These are phyloP conservation scores for Diaporthe australafricana DNA, from an alignment of 2,329 filamentous ascomycete species.

Conservation along the genomic window DNA sequence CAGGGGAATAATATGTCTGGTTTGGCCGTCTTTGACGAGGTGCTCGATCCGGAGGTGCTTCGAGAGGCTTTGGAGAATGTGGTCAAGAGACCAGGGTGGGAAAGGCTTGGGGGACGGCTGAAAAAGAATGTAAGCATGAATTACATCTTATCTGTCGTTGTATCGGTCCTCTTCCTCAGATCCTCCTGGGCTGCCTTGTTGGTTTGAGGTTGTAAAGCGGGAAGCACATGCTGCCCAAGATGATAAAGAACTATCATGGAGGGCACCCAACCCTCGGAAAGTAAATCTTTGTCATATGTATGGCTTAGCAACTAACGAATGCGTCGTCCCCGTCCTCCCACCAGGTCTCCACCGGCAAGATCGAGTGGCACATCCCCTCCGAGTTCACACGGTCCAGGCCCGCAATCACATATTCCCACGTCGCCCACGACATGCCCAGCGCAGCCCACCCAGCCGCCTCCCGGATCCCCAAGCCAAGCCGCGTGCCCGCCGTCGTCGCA, in stretches of 20 bases:
- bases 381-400: constrained; percentile 49
- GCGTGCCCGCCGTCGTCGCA: constrained; percentile 42
- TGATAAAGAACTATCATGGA: not conserved
- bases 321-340: no score
- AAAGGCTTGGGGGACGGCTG: not conserved
- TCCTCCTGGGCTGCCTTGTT: no score
- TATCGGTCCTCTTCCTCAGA: not conserved
- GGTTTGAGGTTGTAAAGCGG: not conserved
- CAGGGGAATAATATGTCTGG: not conserved
- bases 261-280: not conserved
- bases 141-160: not conserved
- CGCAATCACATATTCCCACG: constrained; percentile 49
- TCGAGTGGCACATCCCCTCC: constrained; percentile 56
- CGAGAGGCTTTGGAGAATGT: not conserved
- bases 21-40: not conserved
- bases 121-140: not conserved
- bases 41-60: not conserved
- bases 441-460: constrained; percentile 50
- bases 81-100: not conserved
- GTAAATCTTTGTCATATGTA: not conserved
- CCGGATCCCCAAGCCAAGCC: constrained; percentile 43
- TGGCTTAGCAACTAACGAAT: not conserved
- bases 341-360: not conserved
- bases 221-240: not conserved
- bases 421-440: constrained; percentile 43